phyloP scores from a whole-genome alignment of 768 basidiomycete species.

The Cantharellus cinnabarinus region DNA sequence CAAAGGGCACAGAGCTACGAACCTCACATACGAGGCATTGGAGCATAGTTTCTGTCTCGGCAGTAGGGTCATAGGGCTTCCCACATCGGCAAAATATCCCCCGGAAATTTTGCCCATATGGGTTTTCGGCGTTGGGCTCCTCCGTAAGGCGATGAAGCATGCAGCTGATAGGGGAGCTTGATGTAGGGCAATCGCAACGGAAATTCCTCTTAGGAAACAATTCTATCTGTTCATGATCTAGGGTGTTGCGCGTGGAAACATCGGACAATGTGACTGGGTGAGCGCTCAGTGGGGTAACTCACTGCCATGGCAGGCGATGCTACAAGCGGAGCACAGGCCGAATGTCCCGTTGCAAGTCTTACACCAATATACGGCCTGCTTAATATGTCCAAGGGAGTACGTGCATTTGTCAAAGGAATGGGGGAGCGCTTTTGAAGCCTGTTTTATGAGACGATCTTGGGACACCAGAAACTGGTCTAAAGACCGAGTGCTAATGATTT shows the following conservation, averaged over 20 bases:
- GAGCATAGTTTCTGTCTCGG: constrained; percentile 69
- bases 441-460: constrained; percentile 14
- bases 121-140: constrained; percentile 36
- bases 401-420: constrained; percentile 40
- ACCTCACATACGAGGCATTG: constrained; percentile 78
- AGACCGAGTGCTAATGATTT: background rate
- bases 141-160: constrained; percentile 34
- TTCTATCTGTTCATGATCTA: constrained; percentile 41
- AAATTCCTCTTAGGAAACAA: constrained; percentile 71
- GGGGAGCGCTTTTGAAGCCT: constrained; percentile 33
- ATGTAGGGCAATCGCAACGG: constrained; percentile 70
- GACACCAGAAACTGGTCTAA: background rate
- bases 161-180: constrained; percentile 37
- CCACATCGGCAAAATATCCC: constrained; percentile 58
- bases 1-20: background rate
- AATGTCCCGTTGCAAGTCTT: constrained; percentile 44
- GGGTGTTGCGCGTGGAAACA: background rate
- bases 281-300: background rate
- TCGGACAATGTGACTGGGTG: background rate
- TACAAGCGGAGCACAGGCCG: constrained; percentile 68
- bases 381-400: constrained; percentile 36
- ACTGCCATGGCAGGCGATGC: constrained; percentile 62
- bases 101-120: constrained; percentile 53
- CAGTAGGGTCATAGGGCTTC: constrained; percentile 46
- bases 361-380: constrained; percentile 71